phyloP scores from a whole-genome alignment of 2,329 filamentous ascomycete species.

The Nemania sp. region DNA sequence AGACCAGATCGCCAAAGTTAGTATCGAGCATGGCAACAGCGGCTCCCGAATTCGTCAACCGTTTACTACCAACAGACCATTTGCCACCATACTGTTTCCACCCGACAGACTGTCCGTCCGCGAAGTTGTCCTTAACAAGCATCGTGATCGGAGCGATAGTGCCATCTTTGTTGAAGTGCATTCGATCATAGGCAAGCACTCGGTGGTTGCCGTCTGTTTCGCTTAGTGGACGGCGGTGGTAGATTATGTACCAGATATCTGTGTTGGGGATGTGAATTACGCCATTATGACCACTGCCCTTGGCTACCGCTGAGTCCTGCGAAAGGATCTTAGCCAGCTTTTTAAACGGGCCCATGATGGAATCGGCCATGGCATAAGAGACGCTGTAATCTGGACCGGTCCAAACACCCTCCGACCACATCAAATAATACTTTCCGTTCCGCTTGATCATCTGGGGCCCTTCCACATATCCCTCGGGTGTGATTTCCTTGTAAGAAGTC shows the following conservation, averaged over 20 bases:
- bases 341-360: slow-evolving; percentile 47
- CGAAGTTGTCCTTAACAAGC: slow-evolving; percentile 49
- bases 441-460: slow-evolving; percentile 50
- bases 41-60: slow-evolving; percentile 30
- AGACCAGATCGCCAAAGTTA: slow-evolving; percentile 42
- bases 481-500: slow-evolving; percentile 48
- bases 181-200: slow-evolving; percentile 51
- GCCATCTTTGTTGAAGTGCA: slow-evolving; percentile 50
- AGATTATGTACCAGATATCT: slow-evolving; percentile 50
- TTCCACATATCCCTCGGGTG: slow-evolving; percentile 50
- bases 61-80: slow-evolving; percentile 35
- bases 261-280: slow-evolving; percentile 44
- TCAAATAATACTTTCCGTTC: slow-evolving; percentile 46
- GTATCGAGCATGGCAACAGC: slow-evolving; percentile 42
- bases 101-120: slow-evolving; percentile 43
- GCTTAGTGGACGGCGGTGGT: slow-evolving; percentile 50
- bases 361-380: slow-evolving; percentile 46
- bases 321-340: slow-evolving; percentile 44
- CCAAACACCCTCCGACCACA: slow-evolving; percentile 52
- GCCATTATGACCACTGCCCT: slow-evolving; percentile 47
- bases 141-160: slow-evolving; percentile 49
- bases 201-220: slow-evolving; percentile 51
- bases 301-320: slow-evolving; percentile 40
- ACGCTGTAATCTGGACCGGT: slow-evolving; percentile 50
- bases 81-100: slow-evolving; percentile 40